These are phyloP conservation scores for Penicillium coffeae DNA, from an alignment of 495 filamentous ascomycete species.

Conservation along the genomic window DNA sequence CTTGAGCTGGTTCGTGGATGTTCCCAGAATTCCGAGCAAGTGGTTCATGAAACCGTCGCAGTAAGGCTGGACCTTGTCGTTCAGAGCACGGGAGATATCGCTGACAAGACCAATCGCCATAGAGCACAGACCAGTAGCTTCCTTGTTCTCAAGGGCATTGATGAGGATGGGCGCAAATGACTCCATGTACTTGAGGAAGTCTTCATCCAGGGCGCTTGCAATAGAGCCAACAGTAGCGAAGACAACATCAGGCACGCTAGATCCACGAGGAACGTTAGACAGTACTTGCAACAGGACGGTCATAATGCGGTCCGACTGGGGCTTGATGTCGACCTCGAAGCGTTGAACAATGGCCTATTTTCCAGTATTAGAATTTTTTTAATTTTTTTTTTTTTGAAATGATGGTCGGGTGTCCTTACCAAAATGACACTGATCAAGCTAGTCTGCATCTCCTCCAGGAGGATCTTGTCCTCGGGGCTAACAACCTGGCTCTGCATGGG, in stretches of 20 bases:
- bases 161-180: constrained; percentile 85
- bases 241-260: constrained; percentile 87
- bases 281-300: constrained; percentile 77
- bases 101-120: constrained; percentile 98
- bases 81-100: constrained; percentile 88
- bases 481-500: constrained; percentile 92
- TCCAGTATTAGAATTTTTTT: constrained; percentile 12
- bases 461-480: constrained; percentile 91
- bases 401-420: constrained; percentile 4
- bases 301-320: constrained; percentile 93
- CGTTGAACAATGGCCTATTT: constrained; percentile 73
- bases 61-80: constrained; percentile 83
- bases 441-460: constrained; percentile 95
- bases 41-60: constrained; percentile 98
- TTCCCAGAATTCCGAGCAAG: constrained; percentile 78
- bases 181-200: constrained; percentile 96
- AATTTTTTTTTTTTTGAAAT: no score
- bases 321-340: constrained; percentile 84
- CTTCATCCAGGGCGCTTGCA: constrained; percentile 82
- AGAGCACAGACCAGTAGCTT: constrained; percentile 87
- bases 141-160: constrained; percentile 89
- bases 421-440: constrained; percentile 87
- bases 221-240: constrained; percentile 87
- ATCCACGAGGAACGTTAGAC: constrained; percentile 73
- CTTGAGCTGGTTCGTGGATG: constrained; percentile 91